Evolutionary conservation across 2,329 filamentous ascomycete species (phyloP), one percentile per base, ranked within the genome.

Genomic region (Sphaerostilbella broomeana): DNA sequence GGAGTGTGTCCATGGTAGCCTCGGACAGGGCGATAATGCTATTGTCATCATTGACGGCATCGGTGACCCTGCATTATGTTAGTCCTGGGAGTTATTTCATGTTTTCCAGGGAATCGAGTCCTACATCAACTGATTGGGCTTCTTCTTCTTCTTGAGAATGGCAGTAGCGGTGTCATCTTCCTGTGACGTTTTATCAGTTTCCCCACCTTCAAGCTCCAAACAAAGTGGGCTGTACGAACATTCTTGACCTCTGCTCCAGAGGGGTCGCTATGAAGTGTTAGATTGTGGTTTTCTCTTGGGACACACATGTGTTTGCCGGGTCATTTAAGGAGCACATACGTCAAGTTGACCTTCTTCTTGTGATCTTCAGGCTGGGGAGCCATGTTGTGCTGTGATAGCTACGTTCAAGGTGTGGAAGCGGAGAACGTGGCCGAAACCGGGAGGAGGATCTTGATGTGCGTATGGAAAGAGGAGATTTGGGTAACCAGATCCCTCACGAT

Each of bases 101-200:
- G 10, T 22, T 19, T n/a, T 12, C 9, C 19, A n/a, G n/a, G 4
- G 5, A 19, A 25, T 32, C 11, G n/a, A 11, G 6, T 11, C 82
- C 64, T 75, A 94, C 88, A 98, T 94, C 64, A 98, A 70, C 60
- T 90, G 94, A 70, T 98, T 98, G 56, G 89, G 89, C 86, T 98
- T 98, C 89, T 98, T 98, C 84, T 98, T 98, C 79, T 97, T 97
- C 75, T 95, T 97, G 59, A 98, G 79, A 56, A 98, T 98, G 53
- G 92, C 92, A 31, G 92, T 98, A 38, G 92, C 80, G 47, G 83
- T 87, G 61, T 95, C 92, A 64, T 95, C 86, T 57, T 87, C 81
- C 81, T 94, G 57, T 44, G 48, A 30, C 28, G 21, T 44, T 64
- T n/a, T n/a, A 60, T 54, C 53, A 35, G 51, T 46, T 52, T 44